A percentile compares a stretch with the other conserved stretches of the same genome.
These are phyloP conservation scores for Adansonia rubrostipa DNA, from an alignment of 441 rosid species.

Conservation along the genomic window DNA sequence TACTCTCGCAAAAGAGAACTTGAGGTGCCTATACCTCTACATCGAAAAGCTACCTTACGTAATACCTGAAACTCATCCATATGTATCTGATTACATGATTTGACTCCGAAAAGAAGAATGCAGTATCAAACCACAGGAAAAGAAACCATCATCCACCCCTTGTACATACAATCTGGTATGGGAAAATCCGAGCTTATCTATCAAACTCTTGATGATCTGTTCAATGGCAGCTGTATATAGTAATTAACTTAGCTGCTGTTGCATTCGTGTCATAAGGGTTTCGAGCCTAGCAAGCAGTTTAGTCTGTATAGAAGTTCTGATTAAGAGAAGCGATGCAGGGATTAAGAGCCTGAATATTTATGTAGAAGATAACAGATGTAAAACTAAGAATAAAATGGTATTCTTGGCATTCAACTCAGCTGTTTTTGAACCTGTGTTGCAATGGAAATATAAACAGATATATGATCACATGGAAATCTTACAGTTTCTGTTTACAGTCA, in stretches of 20 bases:
- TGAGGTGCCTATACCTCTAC: slow-evolving; percentile 56
- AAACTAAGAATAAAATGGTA: slow-evolving; percentile 18
- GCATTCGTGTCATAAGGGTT: slow-evolving; percentile 19
- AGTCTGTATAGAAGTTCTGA: background rate
- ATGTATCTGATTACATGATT: slow-evolving; percentile 66
- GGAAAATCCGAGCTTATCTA: slow-evolving; percentile 23
- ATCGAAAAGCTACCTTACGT: slow-evolving; percentile 53
- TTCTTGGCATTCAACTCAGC: slow-evolving; percentile 48
- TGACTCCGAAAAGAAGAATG: slow-evolving; percentile 32
- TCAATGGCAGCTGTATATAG: slow-evolving; percentile 29
- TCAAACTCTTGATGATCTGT: background rate
- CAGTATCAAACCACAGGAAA: slow-evolving; percentile 3
- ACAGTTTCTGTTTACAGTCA: slow-evolving; percentile 20
- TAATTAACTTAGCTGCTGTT: slow-evolving; percentile 25
- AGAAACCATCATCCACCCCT: slow-evolving; percentile 23
- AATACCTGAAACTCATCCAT: slow-evolving; percentile 48
- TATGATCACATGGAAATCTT: background rate
- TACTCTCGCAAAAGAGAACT: slow-evolving; percentile 60
- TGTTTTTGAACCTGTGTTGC: slow-evolving; percentile 50
- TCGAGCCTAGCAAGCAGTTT: slow-evolving; percentile 20
- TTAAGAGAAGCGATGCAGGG: slow-evolving; percentile 4
- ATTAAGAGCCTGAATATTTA: slow-evolving; percentile 21
- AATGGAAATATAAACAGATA: slow-evolving; percentile 33
- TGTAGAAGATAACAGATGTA: slow-evolving; percentile 26
- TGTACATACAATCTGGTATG: slow-evolving; percentile 32